Conservation (phyloP, 1,139 yeast genomes). For the Kodamaea fungicola region DNA sequence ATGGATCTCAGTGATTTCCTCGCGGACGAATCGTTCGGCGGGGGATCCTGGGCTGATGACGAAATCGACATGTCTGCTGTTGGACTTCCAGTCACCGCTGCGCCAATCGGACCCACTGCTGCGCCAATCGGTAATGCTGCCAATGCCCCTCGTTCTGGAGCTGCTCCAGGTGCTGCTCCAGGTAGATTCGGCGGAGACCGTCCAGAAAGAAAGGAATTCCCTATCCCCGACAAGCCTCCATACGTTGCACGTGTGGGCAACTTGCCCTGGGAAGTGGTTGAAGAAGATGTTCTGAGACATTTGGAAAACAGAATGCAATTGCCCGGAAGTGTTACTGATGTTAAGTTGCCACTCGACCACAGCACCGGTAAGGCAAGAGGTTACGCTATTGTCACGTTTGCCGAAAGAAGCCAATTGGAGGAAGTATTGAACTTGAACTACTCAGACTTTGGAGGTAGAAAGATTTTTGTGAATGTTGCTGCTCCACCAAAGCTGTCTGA, state of each 20-base stretch:
- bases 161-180: conserved; percentile 1
- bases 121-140: conserved; percentile 12
- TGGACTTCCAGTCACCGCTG: conserved; percentile 26
- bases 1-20: conserved; percentile 52
- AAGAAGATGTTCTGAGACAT: conserved; percentile 62
- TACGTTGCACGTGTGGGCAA: conserved; percentile 84
- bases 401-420: conserved; percentile 62
- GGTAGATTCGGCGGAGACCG: conserved; percentile 11
- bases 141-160: conserved; percentile 12
- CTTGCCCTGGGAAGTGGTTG: conserved; percentile 79
- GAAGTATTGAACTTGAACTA: conserved; percentile 66
- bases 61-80: conserved; percentile 26
- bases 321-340: conserved; percentile 49
- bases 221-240: conserved; percentile 90
- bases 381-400: conserved; percentile 82
- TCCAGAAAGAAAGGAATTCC: conserved; percentile 61
- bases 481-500: conserved; percentile 65
- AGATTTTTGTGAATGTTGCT: conserved; percentile 82
- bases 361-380: conserved; percentile 69
- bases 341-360: conserved; percentile 68
- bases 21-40: conserved; percentile 47
- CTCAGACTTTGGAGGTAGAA: conserved; percentile 68
- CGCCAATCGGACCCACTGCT: conserved; percentile 17
- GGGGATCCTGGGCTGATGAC: conserved; percentile 30
- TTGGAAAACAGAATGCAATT: conserved; percentile 61